phyloP scores from a whole-genome alignment of 768 basidiomycete species.

The Tephrocybe rancida region DNA sequence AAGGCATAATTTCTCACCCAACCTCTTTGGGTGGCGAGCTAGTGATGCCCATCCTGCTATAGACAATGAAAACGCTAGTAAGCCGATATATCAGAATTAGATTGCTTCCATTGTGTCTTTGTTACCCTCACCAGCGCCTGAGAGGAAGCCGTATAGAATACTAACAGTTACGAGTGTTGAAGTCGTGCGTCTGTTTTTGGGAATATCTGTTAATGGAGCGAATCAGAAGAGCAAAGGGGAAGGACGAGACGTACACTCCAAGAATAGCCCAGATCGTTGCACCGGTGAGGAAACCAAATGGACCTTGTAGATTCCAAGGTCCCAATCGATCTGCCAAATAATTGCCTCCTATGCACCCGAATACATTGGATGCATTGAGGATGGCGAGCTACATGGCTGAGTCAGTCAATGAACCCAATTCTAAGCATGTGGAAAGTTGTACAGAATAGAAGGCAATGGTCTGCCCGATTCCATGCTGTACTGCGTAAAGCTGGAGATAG shows the following conservation, averaged over 20 bases:
- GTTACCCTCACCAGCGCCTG: conserved; percentile 44
- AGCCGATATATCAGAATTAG: background rate
- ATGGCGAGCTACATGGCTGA: conserved; percentile 9
- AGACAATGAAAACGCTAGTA: conserved; percentile 38
- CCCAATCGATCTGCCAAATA: conserved; percentile 5
- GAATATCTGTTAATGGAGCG: background rate
- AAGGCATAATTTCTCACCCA: conserved; percentile 27
- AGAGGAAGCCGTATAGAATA: conserved; percentile 49
- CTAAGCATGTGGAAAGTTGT: background rate
- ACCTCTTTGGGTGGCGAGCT: conserved; percentile 33
- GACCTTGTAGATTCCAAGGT: conserved; percentile 26
- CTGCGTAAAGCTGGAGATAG: conserved; percentile 8
- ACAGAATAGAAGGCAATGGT: conserved; percentile 8
- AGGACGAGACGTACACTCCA: conserved; percentile 29
- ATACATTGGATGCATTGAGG: conserved; percentile 2
- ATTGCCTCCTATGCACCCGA: conserved; percentile 2
- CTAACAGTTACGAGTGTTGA: conserved; percentile 41
- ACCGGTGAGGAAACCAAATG: conserved; percentile 33
- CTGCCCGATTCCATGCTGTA: conserved; percentile 2
- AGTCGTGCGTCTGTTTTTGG: conserved; percentile 31
- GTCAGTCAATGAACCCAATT: background rate
- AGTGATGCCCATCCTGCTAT: conserved; percentile 32
- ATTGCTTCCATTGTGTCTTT: background rate
- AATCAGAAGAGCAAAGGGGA: background rate
- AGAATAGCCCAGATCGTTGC: conserved; percentile 41